A percentile compares a stretch with the other conserved stretches of the same genome.
phyloP scores from a whole-genome alignment of 1,139 yeast species.

The Hemisphaericaspora lyxosophila region DNA sequence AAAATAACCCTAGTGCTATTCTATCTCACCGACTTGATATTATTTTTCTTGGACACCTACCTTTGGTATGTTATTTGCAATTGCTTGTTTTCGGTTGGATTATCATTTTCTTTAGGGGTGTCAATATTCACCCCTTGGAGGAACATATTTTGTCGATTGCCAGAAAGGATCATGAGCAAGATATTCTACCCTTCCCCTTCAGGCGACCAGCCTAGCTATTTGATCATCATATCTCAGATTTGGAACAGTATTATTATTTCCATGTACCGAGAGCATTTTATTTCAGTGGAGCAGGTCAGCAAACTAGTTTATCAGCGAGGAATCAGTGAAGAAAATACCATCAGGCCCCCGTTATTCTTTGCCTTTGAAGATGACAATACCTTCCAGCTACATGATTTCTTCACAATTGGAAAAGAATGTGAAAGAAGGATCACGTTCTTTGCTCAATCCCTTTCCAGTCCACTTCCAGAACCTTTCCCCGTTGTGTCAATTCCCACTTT shows the following conservation, averaged over 20 bases:
- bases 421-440: conserved; percentile 80
- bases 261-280: conserved; percentile 73
- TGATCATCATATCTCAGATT: conserved; percentile 57
- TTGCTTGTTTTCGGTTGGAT: conserved; percentile 65
- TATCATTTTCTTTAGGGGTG: conserved; percentile 73
- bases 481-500: conserved; percentile 78
- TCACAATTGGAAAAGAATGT: conserved; percentile 63
- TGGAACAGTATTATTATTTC: conserved; percentile 82
- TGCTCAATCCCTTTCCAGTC: conserved; percentile 82
- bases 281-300: conserved; percentile 71
- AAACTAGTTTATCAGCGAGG: conserved; percentile 51
- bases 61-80: conserved; percentile 87
- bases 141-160: conserved; percentile 70
- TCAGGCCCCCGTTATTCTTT: conserved; percentile 67
- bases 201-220: conserved; percentile 37
- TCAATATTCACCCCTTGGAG: conserved; percentile 89
- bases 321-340: conserved; percentile 31
- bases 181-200: conserved; percentile 39
- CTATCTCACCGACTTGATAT: conserved; percentile 62
- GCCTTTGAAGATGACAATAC: conserved; percentile 68
- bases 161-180: conserved; percentile 70
- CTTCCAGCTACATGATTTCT: conserved; percentile 37
- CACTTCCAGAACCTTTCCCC: conserved; percentile 71
- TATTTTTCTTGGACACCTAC: conserved; percentile 83
- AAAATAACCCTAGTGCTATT: conserved; percentile 54